Percentiles rank a stretch among this genome's conserved stretches.
Evolutionary conservation across 192 early-diverging fungal species (phyloP).

Genomic region (Piromyces finnis): DNA sequence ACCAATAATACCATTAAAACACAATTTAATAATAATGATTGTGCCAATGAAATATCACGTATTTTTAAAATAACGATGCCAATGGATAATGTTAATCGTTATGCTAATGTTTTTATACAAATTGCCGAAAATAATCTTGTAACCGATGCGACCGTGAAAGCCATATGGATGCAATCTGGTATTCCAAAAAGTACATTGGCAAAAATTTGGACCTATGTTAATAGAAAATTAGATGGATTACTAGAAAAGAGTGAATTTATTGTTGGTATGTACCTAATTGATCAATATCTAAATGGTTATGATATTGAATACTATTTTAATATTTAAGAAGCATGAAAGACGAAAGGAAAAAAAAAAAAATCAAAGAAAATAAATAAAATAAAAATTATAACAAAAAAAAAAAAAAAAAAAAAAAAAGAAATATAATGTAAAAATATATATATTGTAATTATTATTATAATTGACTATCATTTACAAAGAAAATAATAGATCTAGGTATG

Average conservation of each 20-base stretch:
- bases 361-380: no score
- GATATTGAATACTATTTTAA: neutral
- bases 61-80: neutral
- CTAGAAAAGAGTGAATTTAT: neutral
- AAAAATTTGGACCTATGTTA: neutral
- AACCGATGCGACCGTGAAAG: neutral
- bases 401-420: no score
- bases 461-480: no score
- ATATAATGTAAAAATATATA: no score
- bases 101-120: neutral
- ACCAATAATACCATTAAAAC: neutral
- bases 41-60: neutral
- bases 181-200: neutral
- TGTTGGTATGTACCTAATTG: neutral
- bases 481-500: no score
- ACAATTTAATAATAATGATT: neutral
- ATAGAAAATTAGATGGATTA: neutral
- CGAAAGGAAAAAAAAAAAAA: no score
- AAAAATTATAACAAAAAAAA: no score
- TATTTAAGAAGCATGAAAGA: neutral
- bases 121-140: neutral
- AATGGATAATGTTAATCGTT: neutral
- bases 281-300: neutral
- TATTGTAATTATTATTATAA: no score
- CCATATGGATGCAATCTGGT: neutral